Evolutionary conservation across 2,329 filamentous ascomycete species (phyloP).

Genomic region (Diaporthe capsici): DNA sequence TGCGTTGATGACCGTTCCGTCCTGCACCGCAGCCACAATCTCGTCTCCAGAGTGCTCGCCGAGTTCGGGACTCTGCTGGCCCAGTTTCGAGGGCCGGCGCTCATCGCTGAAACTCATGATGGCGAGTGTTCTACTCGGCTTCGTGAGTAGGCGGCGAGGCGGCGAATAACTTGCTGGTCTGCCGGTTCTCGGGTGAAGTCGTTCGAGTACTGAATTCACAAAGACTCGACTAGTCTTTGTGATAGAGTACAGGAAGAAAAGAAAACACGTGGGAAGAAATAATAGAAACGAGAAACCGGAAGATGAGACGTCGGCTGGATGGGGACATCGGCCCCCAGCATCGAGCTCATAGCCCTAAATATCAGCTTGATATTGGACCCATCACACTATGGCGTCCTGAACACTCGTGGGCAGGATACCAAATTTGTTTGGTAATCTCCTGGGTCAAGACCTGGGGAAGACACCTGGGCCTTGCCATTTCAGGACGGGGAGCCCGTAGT

Average conservation of each 20-base stretch:
- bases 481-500: neutral
- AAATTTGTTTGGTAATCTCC: slow-evolving; percentile 16
- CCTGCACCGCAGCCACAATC: slow-evolving; percentile 51
- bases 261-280: neutral
- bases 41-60: slow-evolving; percentile 49
- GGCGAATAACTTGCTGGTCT: neutral
- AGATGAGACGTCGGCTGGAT: neutral
- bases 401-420: neutral
- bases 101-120: slow-evolving; percentile 41
- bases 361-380: slow-evolving; percentile 15
- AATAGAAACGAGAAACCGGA: neutral
- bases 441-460: slow-evolving; percentile 6
- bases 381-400: neutral
- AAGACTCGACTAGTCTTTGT: neutral
- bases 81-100: slow-evolving; percentile 33
- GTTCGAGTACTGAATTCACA: neutral
- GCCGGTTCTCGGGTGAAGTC: neutral
- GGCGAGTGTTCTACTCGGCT: neutral
- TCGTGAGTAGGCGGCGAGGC: neutral
- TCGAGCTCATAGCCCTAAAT: slow-evolving; percentile 16
- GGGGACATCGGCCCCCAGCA: neutral
- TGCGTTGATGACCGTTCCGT: slow-evolving; percentile 69
- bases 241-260: neutral
- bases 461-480: neutral
- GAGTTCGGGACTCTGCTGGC: slow-evolving; percentile 35